phyloP scores from a whole-genome alignment of 306 rosid species.

The Castanea sativa region DNA sequence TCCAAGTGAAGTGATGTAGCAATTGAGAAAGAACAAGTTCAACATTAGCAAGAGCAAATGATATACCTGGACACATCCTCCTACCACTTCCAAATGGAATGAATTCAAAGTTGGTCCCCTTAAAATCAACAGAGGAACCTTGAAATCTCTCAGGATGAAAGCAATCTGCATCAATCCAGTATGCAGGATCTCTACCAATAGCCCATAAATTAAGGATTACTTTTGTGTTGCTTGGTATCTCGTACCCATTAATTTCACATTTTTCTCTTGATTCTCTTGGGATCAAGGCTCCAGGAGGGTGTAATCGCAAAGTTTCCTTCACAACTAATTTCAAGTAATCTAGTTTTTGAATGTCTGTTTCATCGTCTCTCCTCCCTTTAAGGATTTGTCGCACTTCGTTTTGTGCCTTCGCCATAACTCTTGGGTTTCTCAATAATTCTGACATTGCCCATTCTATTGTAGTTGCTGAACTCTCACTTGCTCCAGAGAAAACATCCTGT shows the following conservation, averaged over 20 bases:
- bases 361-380: background rate
- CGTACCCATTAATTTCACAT: too few relatives aligned
- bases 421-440: slow-evolving; percentile 17
- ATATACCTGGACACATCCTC: too few relatives aligned
- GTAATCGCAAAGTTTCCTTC: too few relatives aligned
- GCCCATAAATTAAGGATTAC: slow-evolving; percentile 34
- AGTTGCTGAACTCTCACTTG: slow-evolving; percentile 3
- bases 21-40: too few relatives aligned
- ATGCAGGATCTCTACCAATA: slow-evolving; percentile 38
- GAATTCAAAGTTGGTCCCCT: too few relatives aligned
- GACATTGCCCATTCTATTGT: slow-evolving; percentile 10
- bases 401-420: slow-evolving; percentile 32
- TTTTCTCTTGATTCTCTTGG: too few relatives aligned
- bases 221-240: slow-evolving; percentile 11
- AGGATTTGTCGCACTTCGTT: slow-evolving; percentile 16
- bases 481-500: background rate
- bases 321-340: too few relatives aligned
- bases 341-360: background rate
- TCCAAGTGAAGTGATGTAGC: background rate
- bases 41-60: too few relatives aligned
- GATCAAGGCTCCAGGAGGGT: too few relatives aligned
- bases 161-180: slow-evolving; percentile 21
- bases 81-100: too few relatives aligned
- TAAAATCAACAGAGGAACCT: background rate
- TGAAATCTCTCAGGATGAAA: slow-evolving; percentile 18